phyloP scores from a whole-genome alignment of 108 stramenopile genomes.

The Mediolabrus comicus region DNA sequence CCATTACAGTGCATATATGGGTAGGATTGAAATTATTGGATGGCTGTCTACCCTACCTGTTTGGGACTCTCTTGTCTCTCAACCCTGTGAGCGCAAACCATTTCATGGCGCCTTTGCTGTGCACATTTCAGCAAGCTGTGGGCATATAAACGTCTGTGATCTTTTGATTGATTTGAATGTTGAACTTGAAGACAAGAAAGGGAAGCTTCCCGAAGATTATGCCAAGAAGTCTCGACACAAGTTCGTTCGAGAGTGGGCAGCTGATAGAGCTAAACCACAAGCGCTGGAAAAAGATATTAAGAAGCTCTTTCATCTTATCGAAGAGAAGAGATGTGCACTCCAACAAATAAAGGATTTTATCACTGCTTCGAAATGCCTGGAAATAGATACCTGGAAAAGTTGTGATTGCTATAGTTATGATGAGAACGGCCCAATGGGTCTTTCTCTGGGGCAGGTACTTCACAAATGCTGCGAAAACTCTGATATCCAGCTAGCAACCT shows the following conservation, averaged over 20 bases:
- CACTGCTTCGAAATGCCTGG: background rate
- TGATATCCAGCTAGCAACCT: background rate
- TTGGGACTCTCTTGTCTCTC: background rate
- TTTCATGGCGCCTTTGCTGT: conserved; percentile 4
- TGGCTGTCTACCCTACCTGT: conserved; percentile 4
- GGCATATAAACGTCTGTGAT: background rate
- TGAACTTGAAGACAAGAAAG: background rate
- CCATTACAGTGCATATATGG: background rate
- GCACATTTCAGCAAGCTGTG: conserved; percentile 9
- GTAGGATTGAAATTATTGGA: conserved; percentile 7
- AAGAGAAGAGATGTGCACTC: background rate
- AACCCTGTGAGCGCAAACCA: background rate
- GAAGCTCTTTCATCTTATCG: background rate
- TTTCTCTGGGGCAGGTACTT: background rate
- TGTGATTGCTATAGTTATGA: background rate
- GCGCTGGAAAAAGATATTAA: background rate
- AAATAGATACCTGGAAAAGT: background rate
- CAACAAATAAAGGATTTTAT: background rate
- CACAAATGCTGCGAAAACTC: background rate
- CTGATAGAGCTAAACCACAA: background rate
- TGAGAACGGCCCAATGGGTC: background rate
- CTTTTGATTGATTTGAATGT: background rate
- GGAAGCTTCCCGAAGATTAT: conserved; percentile 3
- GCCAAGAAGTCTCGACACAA: background rate
- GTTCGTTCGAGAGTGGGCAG: background rate